Base-by-base conservation (phyloP, 192 early-diverging fungal species). In the Dissophora globulifera region DNA sequence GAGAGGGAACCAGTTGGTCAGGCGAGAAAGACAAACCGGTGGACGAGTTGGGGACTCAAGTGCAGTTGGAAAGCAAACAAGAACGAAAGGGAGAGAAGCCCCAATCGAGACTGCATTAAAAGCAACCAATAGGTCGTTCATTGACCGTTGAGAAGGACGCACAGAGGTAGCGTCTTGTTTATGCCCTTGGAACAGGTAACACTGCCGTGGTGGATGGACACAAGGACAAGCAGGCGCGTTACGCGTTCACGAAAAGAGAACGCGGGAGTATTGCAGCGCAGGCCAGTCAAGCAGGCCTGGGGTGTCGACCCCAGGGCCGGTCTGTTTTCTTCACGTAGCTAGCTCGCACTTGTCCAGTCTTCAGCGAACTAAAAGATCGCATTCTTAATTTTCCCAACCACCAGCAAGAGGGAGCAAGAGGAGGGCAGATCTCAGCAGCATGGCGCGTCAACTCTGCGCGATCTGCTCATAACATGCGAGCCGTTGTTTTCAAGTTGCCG, bases 81-180 rank as follows among this genome's bases (percentile, higher is more conserved):
- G 31, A 31, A 33, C 31, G 7, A 53, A 19, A 53, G n/a, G 19
- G n/a, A n/a, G n/a, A n/a, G n/a, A n/a, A n/a, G n/a, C n/a, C 35
- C 35, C 29, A 59, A 3, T 31, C 20, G 19, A 43, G 16, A 8
- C 56, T 7, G 41, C 58, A 47, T 60, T 49, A 47, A 46, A 60
- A 60, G 58, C 12, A 38, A 48, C 45, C 47, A 60, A 30, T 33
- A 49, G 58, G 58, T 60, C 49, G 35, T n/a, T n/a, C n/a, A 22
- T 43, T 3, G 41, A 40, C 38, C 38, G 55, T 45, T 43, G 30
- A 43, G 27, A 11, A 11, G 49, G 25, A 25, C 2, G 9, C 3
- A 13, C 10, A 38, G 13, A 38, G 13, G 13, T 38, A 13, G 13
- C 13, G 35, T 13, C 13, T 38, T 45, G 43, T 17, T 12, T 45